Evolutionary conservation across 805 yeast genomes (phyloP), one percentile per base, ranked within the genome.

Genomic region (Yamadazyma akitaensis): DNA sequence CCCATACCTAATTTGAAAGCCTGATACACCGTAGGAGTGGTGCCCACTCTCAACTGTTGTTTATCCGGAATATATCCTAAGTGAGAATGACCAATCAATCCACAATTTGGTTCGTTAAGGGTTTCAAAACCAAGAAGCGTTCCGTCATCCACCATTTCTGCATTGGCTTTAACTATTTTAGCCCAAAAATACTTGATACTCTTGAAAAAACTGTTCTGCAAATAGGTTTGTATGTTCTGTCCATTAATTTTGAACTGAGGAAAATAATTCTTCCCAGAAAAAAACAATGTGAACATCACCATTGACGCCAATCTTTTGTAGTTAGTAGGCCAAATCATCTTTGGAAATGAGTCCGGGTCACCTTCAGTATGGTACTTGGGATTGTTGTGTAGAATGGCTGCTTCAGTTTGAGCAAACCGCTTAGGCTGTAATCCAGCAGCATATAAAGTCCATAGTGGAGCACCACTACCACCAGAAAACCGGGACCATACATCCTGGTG

Each of bases 401-500:
- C 96, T 49, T 85, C 88, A 4, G 94, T 87, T 2, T 54, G 72
- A 1, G 76, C 64, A 56, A 94, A 88, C n/a, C 78, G 64, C n/a
- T 62, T 70, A 0, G 96, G 96, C 46, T 91, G 80, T 40, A 91
- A 67, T 0, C 97, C 97, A 2, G 92, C 96, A 19, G 94, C 91
- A 58, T 86, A 83, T 3, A 90, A 62, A 0, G 97, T 90, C 97
- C 97, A 91, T 58, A 88, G 57, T 0, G 97, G 97, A 3, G 97
- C 96, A 16, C 97, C 97, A 40, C 88, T 82, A 2, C 97, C 97
- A 5, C 97, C 97, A 10, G 82, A 72, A 60, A 75, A 87, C 40
- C 97, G 76, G 1, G 94, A 84, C 97, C 97, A 91, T 11, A 84
- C 95, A 61, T 91, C 97, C 63, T 91, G 97, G 61, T 91, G 97